Evolutionary conservation across 2,329 filamentous ascomycete genomes (phyloP), one percentile per base, ranked within the genome.

Genomic region (Aspergillus fischeri): DNA sequence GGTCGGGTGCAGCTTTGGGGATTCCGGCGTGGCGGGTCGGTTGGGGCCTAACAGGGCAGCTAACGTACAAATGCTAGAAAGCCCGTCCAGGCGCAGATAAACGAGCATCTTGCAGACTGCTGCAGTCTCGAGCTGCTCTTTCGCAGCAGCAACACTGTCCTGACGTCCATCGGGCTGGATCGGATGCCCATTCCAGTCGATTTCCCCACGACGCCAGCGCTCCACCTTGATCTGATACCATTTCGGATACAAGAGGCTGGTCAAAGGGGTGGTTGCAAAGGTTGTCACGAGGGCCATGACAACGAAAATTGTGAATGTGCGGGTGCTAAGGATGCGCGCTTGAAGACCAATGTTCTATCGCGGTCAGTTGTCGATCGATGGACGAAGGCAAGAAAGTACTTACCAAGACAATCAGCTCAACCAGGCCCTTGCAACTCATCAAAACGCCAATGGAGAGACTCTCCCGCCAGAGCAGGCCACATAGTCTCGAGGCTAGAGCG

Each of bases 401-500:
- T 80, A 92, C 90, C 73, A 96, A 73, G n/a, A 97, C 92, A 71
- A 97, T 97, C 53, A 97, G 78, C 73, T 97, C 92, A 0, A 97
- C 92, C 9, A 97, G 80, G 67, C 93, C 93, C 74, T 97, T 97
- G 75, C 93, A 97, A 75, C 91, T 96, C 93, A 97, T 97, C 66
- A 97, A 76, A 17, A 88, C 86, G 14, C 93, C 93, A 63, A 97
- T 94, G 1, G 91, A 86, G 32, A 95, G 84, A 56, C 89, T 92
- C 72, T 97, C 93, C 58, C 92, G 84, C 93, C 93, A 97, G 1
- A 95, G 82, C 52, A 97, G 79, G 27, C 89, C 91, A 65, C 86
- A 90, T 3, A 85, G 69, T 38, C 86, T 84, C 0, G 93, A 92
- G 7, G 92, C 91, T 1, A 95, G 57, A 0, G 91, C 87, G 20